Base-by-base conservation (phyloP, 2,329 filamentous ascomycete genomes). In the Colletotrichum caudatum region DNA sequence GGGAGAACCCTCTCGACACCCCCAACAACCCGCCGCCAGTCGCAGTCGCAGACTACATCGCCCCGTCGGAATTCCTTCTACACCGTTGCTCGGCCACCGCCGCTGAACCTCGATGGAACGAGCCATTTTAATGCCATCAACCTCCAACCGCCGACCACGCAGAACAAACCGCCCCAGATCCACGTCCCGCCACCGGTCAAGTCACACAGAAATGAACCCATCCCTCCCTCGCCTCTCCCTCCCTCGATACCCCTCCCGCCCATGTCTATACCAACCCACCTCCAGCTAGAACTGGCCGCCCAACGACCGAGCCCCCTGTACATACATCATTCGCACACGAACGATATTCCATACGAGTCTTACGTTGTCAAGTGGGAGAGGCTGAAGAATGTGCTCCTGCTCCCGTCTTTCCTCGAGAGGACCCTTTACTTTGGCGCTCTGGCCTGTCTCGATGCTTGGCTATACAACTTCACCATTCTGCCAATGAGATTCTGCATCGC, bases 381-480 rank as follows among this genome's bases (percentile, higher is more conserved):
- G 50, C 85, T 99, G 16, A 88, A 94, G 74, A 98, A 98, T 79
- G 97, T 98, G 72, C 82, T 99, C 7, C 85, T 94, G 35, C 84
- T 99, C 4, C 94, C 95, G 0, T 88, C 90, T 0, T 93, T 92
- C 72, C 86, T 99, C 6, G 96, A 99, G 82, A 89, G 92, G 57
- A 92, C 95, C 0, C 87, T 99, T 7, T 90, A 91, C 71, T 98
- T 99, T 81, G 96, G 96, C 8, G 91, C 93, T 0, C 82, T 98
- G 44, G 95, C 95, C 8, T 99, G 96, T 81, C 85, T 99, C 7
- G 96, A 99, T 80, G 93, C 95, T 1, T 99, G 95, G 94, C 88
- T 99, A 1, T 96, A 98, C 82, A 97, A 94, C 0, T 97, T 99
- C 76, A 99, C 96, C 0, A 97, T 99, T 56, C 84, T 99, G 0